Evolutionary conservation across 2,329 filamentous ascomycete genomes (phyloP).

Genomic region (Alternaria conjuncta): DNA sequence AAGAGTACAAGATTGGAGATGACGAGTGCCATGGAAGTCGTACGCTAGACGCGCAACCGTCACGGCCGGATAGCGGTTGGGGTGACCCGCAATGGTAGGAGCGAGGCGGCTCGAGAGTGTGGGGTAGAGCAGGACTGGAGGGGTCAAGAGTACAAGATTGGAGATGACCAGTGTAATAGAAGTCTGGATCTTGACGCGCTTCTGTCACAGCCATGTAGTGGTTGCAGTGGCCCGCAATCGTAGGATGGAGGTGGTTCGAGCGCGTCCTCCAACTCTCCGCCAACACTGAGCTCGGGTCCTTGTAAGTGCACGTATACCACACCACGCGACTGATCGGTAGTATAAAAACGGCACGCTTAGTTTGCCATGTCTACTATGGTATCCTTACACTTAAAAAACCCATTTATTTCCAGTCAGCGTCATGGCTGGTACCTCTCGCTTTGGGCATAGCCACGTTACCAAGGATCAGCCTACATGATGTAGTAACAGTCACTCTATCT

Average conservation of each 20-base stretch:
- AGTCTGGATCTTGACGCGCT: fast-evolving
- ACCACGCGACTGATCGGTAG: fast-evolving
- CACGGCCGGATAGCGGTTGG: no score
- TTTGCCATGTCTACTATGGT: background rate
- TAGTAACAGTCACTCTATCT: background rate
- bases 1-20: no score
- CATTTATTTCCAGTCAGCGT: fast-evolving
- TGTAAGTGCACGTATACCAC: background rate
- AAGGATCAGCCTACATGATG: no score
- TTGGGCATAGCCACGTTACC: background rate
- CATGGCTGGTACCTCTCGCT: background rate
- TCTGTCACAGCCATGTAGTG: background rate
- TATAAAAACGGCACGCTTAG: background rate
- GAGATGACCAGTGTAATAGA: background rate
- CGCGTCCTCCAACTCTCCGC: background rate
- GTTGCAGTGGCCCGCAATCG: background rate
- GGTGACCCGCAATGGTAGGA: no score
- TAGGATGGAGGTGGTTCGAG: background rate
- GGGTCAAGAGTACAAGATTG: background rate
- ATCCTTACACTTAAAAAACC: background rate
- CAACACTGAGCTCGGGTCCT: background rate
- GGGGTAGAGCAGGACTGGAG: background rate
- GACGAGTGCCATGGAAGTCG: no score
- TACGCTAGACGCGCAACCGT: no score
- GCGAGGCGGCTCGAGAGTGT: no score